Base-by-base conservation (phyloP, 75 land plant species). In the Gnetum montanum region DNA sequence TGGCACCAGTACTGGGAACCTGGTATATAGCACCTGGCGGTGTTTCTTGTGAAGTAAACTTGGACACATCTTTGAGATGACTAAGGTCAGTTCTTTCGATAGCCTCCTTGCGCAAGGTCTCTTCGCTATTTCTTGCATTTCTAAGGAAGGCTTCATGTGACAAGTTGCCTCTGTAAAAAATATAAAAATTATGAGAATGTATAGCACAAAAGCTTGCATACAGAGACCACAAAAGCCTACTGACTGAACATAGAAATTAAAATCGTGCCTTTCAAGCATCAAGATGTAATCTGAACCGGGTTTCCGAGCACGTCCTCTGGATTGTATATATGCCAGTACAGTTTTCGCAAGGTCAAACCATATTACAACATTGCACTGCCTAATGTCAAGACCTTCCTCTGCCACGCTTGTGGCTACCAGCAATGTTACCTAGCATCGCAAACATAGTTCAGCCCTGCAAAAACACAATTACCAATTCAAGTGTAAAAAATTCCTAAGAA, bases 311-410 rank as follows among this genome's bases (percentile, higher is more conserved):
- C 99, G 96, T 45, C 99, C 99, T 62, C 99, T 74, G 16, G 99
- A 95, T 51, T 95, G 99, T 38, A 95, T 95, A 55, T 95, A 95
- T n/a, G 96, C 99, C 63, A 95, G 61, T 19, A 95, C 91, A 43
- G 96, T 95, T 72, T 95, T 95, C 22, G 99, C 96, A 68, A 90
- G 96, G 68, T 95, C 96, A 77, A 95, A 95, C n/a, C 96, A 88
- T 61, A 95, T 83, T 25, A 95, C 99, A 62, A 95, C 99, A 79
- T 95, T 95, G 66, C 99, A 95, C 69, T 95, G 96, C 58, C 99
- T 75, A 62, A 95, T 95, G 62, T 95, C 96, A 59, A 95, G 77
- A 29, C 99, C 99, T 72, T 95, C 99, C 53, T 95, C 96, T 57
- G 96, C 99, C 57, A 95, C 99, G 76, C 99, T 90, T 31, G 99